phyloP scores from a whole-genome alignment of 345 rosid species.

The Tarenaya hassleriana region DNA sequence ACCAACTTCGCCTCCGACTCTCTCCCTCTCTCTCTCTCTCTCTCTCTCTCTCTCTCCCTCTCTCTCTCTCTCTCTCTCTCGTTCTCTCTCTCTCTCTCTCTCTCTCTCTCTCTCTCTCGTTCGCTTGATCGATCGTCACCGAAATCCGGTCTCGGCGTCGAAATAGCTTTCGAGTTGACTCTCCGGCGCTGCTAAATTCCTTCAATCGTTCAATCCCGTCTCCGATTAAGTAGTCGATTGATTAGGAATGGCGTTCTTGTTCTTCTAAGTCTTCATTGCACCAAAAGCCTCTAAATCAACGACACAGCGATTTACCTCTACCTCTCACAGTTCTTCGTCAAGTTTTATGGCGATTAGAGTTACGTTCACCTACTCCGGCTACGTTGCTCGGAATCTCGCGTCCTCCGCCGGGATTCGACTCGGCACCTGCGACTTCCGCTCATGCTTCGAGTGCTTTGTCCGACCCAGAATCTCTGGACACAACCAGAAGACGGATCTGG shows the following conservation, averaged over 20 bases:
- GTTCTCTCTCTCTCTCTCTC: neutral
- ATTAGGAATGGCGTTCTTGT: slow-evolving; percentile 22
- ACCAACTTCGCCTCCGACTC: too few species aligned
- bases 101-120: neutral
- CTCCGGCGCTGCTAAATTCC: slow-evolving; percentile 2
- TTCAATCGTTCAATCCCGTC: slow-evolving; percentile 21
- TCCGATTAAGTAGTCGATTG: slow-evolving; percentile 5
- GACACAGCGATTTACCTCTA: slow-evolving; percentile 39
- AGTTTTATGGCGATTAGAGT: slow-evolving; percentile 70
- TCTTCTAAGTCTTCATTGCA: slow-evolving; percentile 12
- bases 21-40: too few species aligned
- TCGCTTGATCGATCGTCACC: slow-evolving; percentile 1
- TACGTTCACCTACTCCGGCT: slow-evolving; percentile 56
- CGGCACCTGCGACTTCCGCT: slow-evolving; percentile 38
- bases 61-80: too few species aligned
- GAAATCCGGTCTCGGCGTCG: slow-evolving; percentile 4
- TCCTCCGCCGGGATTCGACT: slow-evolving; percentile 44
- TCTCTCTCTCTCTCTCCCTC: too few species aligned
- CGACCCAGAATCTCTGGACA: slow-evolving; percentile 48
- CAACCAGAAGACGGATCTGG: slow-evolving; percentile 31
- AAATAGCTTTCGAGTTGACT: neutral
- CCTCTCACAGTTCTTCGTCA: slow-evolving; percentile 39
- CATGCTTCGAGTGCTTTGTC: slow-evolving; percentile 43
- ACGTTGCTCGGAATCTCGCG: slow-evolving; percentile 52
- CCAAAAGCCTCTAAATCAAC: slow-evolving; percentile 26